These are phyloP conservation scores for Zymoseptoria passerinii DNA, from an alignment of 2,329 filamentous ascomycete species.

Conservation along the genomic window DNA sequence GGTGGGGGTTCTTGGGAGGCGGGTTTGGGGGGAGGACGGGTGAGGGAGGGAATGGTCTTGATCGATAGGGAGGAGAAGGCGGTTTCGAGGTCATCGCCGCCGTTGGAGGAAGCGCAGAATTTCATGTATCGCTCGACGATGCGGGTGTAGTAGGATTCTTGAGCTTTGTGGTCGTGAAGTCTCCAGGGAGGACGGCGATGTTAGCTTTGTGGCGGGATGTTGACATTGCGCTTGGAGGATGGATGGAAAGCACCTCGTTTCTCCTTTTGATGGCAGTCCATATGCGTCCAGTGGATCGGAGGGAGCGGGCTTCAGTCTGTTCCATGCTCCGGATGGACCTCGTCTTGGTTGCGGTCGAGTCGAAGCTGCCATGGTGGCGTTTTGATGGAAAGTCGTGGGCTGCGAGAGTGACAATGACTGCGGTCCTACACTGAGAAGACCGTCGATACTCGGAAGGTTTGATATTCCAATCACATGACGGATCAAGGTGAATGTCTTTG, in stretches of 20 bases:
- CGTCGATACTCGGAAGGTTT: no score
- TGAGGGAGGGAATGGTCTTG: slow-evolving; percentile 3
- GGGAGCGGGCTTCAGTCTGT: slow-evolving; percentile 63
- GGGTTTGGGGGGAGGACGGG: neutral
- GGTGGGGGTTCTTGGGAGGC: neutral
- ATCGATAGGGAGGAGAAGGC: slow-evolving; percentile 61
- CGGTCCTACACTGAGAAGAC: no score
- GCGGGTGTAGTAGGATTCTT: slow-evolving; percentile 78
- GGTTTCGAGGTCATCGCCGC: slow-evolving; percentile 63
- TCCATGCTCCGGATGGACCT: slow-evolving; percentile 52
- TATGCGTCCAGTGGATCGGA: slow-evolving; percentile 71
- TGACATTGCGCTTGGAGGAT: neutral
- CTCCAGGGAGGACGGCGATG: slow-evolving; percentile 11
- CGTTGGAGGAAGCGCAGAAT: slow-evolving; percentile 69
- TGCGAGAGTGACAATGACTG: neutral
- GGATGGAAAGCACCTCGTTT: slow-evolving; percentile 55
- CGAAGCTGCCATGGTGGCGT: slow-evolving; percentile 16
- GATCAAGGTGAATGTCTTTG: no score
- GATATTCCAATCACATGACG: no score
- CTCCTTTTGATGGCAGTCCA: slow-evolving; percentile 84
- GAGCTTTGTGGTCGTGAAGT: slow-evolving; percentile 58
- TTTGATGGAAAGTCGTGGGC: neutral
- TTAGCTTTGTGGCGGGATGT: slow-evolving; percentile 4
- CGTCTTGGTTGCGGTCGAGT: slow-evolving; percentile 25
- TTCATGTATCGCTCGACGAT: slow-evolving; percentile 84